Percentiles rank a stretch among this genome's conserved stretches.
Conservation (phyloP, 495 filamentous ascomycete genomes). For the Amniculicola lignicola region DNA sequence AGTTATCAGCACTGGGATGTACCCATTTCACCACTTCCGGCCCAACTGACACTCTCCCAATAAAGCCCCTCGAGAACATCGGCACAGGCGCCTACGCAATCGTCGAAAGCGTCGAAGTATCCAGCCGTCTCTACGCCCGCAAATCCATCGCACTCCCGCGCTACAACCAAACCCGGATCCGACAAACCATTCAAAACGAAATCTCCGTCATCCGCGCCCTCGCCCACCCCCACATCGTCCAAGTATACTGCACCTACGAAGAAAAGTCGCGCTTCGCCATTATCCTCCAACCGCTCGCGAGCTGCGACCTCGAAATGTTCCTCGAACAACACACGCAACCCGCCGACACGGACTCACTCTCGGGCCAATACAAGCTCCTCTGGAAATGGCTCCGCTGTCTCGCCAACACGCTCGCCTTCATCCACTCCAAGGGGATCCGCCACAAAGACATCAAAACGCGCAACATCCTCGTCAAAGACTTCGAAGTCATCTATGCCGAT, state of each 20-base stretch:
- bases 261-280: constrained; percentile 24
- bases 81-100: constrained; percentile 20
- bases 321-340: constrained; percentile 7
- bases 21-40: constrained; percentile 12
- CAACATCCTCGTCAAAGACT: constrained; percentile 24
- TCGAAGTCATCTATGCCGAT: constrained; percentile 17
- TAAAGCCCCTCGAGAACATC: constrained; percentile 17
- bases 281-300: constrained; percentile 20
- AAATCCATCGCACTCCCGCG: constrained; percentile 26
- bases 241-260: constrained; percentile 27
- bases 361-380: neutral
- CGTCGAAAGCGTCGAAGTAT: constrained; percentile 21
- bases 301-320: constrained; percentile 21
- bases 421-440: constrained; percentile 31
- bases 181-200: constrained; percentile 88
- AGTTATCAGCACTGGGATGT: neutral
- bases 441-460: constrained; percentile 28
- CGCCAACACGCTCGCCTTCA: constrained; percentile 26
- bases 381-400: constrained; percentile 24
- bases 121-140: constrained; percentile 10
- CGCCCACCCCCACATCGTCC: constrained; percentile 91
- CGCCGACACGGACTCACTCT: neutral
- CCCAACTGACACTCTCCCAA: constrained; percentile 1
- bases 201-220: constrained; percentile 92
- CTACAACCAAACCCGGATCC: constrained; percentile 34